Conservation (phyloP, 768 basidiomycete species). For the Suillus decipiens region DNA sequence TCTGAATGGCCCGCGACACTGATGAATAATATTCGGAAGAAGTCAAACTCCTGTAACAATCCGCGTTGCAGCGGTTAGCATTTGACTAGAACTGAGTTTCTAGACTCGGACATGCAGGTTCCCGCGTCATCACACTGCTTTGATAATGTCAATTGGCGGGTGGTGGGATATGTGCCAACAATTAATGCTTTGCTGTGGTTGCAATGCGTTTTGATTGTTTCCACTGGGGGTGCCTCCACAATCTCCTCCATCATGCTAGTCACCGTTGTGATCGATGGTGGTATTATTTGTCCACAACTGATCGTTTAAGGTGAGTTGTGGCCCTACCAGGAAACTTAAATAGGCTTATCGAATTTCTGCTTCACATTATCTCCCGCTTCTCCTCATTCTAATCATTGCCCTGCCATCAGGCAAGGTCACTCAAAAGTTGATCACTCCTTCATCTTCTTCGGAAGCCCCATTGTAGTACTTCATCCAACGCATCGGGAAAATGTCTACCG, state of each 20-base stretch:
- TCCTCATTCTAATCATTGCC: not conserved
- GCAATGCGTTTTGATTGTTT: not conserved
- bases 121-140: not conserved
- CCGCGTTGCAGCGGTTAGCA: not conserved
- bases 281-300: conserved; percentile 12
- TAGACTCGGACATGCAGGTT: not conserved
- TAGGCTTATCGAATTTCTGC: not conserved
- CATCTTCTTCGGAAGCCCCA: not conserved
- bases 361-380: not conserved
- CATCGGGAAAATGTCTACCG: not conserved
- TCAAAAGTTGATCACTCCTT: conserved; percentile 10
- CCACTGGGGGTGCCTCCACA: not conserved
- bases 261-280: not conserved
- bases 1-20: conserved; percentile 21
- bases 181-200: not conserved
- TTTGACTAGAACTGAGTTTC: not conserved
- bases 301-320: not conserved
- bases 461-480: not conserved
- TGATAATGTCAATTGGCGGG: not conserved
- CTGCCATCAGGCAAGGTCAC: conserved; percentile 9
- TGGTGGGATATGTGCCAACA: not conserved
- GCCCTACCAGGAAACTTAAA: not conserved
- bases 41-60: not conserved
- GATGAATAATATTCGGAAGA: not conserved
- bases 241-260: not conserved